A percentile compares a stretch with the other conserved stretches of the same genome.
Evolutionary conservation across 2,329 filamentous ascomycete species (phyloP).

Genomic region (Colletotrichum theobromicola): DNA sequence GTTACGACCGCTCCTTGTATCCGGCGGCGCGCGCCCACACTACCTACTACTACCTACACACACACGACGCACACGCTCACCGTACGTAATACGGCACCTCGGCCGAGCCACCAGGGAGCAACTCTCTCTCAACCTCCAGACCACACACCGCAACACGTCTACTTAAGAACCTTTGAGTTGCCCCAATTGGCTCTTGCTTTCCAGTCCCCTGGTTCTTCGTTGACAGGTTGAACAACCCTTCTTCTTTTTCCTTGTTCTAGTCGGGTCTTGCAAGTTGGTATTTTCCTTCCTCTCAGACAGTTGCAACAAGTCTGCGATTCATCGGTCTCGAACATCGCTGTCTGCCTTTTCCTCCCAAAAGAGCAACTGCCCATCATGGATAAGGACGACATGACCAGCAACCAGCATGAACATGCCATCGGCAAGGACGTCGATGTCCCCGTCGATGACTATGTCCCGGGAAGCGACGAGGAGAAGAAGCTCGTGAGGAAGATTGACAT

Average conservation of each 20-base stretch:
- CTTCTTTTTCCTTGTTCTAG: background rate
- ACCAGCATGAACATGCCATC: slow-evolving; percentile 10
- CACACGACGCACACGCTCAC: background rate
- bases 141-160: background rate
- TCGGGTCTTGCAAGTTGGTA: background rate
- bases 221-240: background rate
- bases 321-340: background rate
- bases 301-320: background rate
- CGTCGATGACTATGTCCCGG: slow-evolving; percentile 29
- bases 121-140: background rate
- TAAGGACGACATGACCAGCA: slow-evolving; percentile 19
- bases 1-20: background rate
- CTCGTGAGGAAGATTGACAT: slow-evolving; percentile 46
- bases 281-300: background rate
- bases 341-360: background rate
- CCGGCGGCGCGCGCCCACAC: background rate
- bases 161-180: background rate
- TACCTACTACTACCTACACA: background rate
- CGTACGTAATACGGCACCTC: background rate
- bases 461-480: slow-evolving; percentile 35
- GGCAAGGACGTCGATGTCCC: background rate
- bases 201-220: background rate
- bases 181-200: background rate
- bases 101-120: background rate
- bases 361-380: slow-evolving; percentile 12